Evolutionary conservation across 192 early-diverging fungal species (phyloP), one percentile per base, ranked within the genome.

Genomic region (Coemansia sp.): DNA sequence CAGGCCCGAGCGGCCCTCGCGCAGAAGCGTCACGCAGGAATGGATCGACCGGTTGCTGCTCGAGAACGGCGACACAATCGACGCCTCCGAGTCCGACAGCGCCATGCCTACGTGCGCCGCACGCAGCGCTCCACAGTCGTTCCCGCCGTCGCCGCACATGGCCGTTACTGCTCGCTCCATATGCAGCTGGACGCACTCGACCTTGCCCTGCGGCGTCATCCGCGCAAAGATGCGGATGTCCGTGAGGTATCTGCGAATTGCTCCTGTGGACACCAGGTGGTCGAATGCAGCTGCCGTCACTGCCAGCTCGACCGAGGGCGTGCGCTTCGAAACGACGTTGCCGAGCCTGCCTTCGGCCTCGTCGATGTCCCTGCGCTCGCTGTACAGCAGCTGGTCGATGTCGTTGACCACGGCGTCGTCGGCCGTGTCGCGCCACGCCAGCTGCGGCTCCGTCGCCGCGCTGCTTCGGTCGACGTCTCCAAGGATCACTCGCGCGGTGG

Each of bases 71-170:
- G 91, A 86, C 9, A 93, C 91, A 55, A 93, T 91, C 30, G 89
- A 91, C 8, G 89, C 86, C 57, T 91, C 90, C 53, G 90, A 80
- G 62, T 88, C 89, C n/a, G 87, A 88, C 42, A 93, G 75, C 25
- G 91, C 91, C 8, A 93, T 62, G 28, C 91, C 91, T 20, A 87
- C 89, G 68, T 93, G 91, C 2, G 90, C 86, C 6, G 89, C 88
- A 20, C 89, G 85, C 53, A 93, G 65, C 6, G 91, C 91, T 42
- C 89, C 91, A 62, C 88, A 88, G 72, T 93, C 91, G 72, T 93
- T 93, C 25, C 89, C 89, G 71, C 90, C 91, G 63, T 93, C 91
- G 61, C 91, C 91, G 70, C 90, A 92, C 91, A 93, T 93, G 52
- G 86, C 90, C 11, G 88, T 89, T 34, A 93, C 84, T 2, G 80